These are phyloP conservation scores for Xylariaceae sp. DNA, from an alignment of 2,329 filamentous ascomycete genomes.

Conservation along the genomic window DNA sequence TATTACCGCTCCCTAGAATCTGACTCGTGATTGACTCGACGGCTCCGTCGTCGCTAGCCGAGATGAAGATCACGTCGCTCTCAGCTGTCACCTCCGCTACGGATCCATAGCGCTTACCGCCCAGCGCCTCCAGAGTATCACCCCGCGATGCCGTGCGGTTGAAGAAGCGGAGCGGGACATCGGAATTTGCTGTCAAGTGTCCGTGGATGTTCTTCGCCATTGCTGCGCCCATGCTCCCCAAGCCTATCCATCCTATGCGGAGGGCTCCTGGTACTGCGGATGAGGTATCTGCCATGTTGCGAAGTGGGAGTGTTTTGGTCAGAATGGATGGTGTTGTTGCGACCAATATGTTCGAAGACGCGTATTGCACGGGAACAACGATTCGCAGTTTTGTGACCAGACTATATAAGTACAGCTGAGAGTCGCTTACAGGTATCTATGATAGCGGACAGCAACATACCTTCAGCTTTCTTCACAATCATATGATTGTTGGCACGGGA, in stretches of 20 bases:
- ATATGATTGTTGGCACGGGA: too few species aligned
- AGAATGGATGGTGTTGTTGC: too few species aligned
- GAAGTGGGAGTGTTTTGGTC: too few species aligned
- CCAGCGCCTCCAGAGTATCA: conserved; percentile 27
- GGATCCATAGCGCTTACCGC: conserved; percentile 24
- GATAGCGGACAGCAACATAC: too few species aligned
- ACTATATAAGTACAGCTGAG: too few species aligned
- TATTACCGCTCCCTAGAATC: conserved; percentile 20
- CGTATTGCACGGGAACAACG: too few species aligned
- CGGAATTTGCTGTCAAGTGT: conserved; percentile 29
- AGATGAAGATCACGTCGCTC: conserved; percentile 38
- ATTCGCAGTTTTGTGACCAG: too few species aligned
- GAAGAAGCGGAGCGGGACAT: conserved; percentile 37
- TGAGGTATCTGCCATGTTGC: too few species aligned
- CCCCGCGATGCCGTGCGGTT: conserved; percentile 50
- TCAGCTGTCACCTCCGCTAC: conserved; percentile 28
- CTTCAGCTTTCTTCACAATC: too few species aligned
- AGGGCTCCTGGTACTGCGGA: too few species aligned
- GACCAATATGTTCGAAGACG: too few species aligned
- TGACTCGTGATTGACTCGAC: conserved; percentile 32
- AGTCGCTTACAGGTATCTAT: too few species aligned
- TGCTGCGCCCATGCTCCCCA: conserved; percentile 50
- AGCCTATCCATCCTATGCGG: conserved; percentile 36
- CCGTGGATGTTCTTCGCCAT: conserved; percentile 51
- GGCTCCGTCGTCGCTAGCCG: conserved; percentile 42